Conservation (phyloP, 2,329 filamentous ascomycete species). For the Cercospora canescens region DNA sequence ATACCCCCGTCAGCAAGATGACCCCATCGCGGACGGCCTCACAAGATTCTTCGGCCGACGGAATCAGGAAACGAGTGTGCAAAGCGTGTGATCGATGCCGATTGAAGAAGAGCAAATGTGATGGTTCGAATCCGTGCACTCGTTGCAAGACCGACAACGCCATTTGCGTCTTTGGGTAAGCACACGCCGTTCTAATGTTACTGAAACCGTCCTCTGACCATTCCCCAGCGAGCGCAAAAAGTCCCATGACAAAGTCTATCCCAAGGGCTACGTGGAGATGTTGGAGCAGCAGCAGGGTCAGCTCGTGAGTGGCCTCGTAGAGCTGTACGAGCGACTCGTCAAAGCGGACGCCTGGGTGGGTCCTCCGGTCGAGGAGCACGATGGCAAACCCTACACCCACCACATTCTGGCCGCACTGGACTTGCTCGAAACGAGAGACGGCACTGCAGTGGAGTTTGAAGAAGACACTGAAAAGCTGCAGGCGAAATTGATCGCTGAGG, state of each 20-base stretch:
- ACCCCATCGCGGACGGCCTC: slow-evolving; percentile 27
- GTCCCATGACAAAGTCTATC: slow-evolving; percentile 66
- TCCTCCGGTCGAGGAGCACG: slow-evolving; percentile 51
- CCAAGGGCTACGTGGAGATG: slow-evolving; percentile 69
- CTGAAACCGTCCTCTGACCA: neutral
- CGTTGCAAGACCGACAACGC: slow-evolving; percentile 64
- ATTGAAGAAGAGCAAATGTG: slow-evolving; percentile 68
- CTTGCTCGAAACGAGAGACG: slow-evolving; percentile 55
- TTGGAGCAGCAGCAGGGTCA: slow-evolving; percentile 65
- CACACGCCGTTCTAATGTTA: neutral
- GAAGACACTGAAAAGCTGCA: slow-evolving; percentile 59
- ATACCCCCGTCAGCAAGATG: slow-evolving; percentile 27
- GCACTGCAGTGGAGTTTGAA: slow-evolving; percentile 56
- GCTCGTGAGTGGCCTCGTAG: slow-evolving; percentile 61
- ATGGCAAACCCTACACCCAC: slow-evolving; percentile 62
- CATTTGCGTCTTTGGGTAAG: slow-evolving; percentile 61
- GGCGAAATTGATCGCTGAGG: slow-evolving; percentile 54
- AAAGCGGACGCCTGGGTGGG: slow-evolving; percentile 59
- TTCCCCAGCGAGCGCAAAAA: slow-evolving; percentile 57
- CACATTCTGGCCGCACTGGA: slow-evolving; percentile 62
- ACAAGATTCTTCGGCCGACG: slow-evolving; percentile 30
- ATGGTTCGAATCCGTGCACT: slow-evolving; percentile 61
- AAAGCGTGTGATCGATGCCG: slow-evolving; percentile 68
- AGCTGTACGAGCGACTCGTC: slow-evolving; percentile 57
- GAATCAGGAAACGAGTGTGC: slow-evolving; percentile 60